Evolutionary conservation across 2,329 filamentous ascomycete genomes (phyloP).

Genomic region (Sclerotinia nivalis): DNA sequence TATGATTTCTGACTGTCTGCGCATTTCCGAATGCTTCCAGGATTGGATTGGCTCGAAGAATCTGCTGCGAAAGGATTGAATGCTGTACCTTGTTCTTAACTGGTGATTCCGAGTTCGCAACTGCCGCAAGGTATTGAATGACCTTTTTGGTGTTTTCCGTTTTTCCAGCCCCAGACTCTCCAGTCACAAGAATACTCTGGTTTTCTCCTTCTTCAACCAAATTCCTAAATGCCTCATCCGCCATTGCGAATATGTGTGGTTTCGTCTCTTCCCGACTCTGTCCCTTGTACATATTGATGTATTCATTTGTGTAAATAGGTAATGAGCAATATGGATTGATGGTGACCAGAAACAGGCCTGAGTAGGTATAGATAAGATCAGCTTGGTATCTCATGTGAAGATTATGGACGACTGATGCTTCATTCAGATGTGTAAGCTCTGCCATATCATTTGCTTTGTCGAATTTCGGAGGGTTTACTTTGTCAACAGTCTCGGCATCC

Average conservation of each 20-base stretch:
- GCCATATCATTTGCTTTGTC: conserved; percentile 99
- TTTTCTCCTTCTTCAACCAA: conserved; percentile 93
- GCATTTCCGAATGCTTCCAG: conserved; percentile 98
- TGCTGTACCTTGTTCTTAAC: conserved; percentile 63
- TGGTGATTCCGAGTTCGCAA: conserved; percentile 79
- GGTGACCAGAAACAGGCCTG: conserved; percentile 92
- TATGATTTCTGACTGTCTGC: conserved; percentile 96
- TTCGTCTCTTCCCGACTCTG: conserved; percentile 89
- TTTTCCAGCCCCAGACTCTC: conserved; percentile 96
- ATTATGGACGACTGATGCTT: conserved; percentile 97
- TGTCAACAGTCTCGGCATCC: conserved; percentile 85
- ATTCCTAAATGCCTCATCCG: conserved; percentile 93
- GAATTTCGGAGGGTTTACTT: conserved; percentile 99
- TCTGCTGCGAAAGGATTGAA: conserved; percentile 92
- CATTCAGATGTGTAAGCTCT: conserved; percentile 95
- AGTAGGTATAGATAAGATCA: conserved; percentile 98
- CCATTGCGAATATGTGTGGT: conserved; percentile 97
- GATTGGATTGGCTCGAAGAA: conserved; percentile 92
- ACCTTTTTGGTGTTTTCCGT: conserved; percentile 99
- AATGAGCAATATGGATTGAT: conserved; percentile 95
- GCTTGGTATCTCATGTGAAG: conserved; percentile 92
- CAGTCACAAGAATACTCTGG: conserved; percentile 96
- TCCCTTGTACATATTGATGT: conserved; percentile 97
- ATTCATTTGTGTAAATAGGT: conserved; percentile 94
- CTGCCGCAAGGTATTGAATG: conserved; percentile 95